Percentiles rank a stretch among this genome's conserved stretches.
Evolutionary conservation across 495 filamentous ascomycete genomes (phyloP).

Genomic region (Aspergillus biplanus): DNA sequence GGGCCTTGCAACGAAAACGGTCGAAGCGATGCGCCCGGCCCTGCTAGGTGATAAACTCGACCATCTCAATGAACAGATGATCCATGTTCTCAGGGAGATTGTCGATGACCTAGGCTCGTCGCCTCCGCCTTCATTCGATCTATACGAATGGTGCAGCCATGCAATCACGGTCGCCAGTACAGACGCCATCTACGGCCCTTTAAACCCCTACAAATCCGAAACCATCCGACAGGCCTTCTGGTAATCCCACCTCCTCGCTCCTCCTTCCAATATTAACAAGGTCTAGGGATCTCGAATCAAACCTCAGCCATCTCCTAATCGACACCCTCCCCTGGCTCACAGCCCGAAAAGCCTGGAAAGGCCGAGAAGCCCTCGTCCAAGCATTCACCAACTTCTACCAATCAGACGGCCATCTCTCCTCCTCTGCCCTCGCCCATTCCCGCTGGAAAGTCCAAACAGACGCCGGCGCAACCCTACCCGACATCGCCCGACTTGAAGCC

Average conservation of each 20-base stretch:
- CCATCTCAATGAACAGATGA: constrained; percentile 35
- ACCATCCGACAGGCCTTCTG: constrained; percentile 47
- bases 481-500: constrained; percentile 48
- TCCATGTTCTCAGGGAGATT: constrained; percentile 16
- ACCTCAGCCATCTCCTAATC: constrained; percentile 38
- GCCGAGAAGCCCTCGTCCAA: constrained; percentile 35
- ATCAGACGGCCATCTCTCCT: constrained; percentile 33
- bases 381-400: constrained; percentile 50
- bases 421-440: constrained; percentile 34
- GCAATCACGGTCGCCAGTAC: constrained; percentile 54
- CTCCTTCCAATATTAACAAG: not conserved
- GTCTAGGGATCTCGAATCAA: constrained; percentile 46
- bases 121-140: constrained; percentile 18
- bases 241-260: constrained; percentile 30
- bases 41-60: constrained; percentile 34
- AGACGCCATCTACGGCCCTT: constrained; percentile 49
- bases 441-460: constrained; percentile 37
- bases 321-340: constrained; percentile 42
- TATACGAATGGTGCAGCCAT: constrained; percentile 45
- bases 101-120: constrained; percentile 25
- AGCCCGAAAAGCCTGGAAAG: constrained; percentile 44
- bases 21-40: constrained; percentile 32
- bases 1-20: constrained; percentile 20
- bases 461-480: constrained; percentile 37
- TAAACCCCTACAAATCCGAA: constrained; percentile 52